Evolutionary conservation across 768 basidiomycete species (phyloP).

Genomic region (Tulasnella sp.): DNA sequence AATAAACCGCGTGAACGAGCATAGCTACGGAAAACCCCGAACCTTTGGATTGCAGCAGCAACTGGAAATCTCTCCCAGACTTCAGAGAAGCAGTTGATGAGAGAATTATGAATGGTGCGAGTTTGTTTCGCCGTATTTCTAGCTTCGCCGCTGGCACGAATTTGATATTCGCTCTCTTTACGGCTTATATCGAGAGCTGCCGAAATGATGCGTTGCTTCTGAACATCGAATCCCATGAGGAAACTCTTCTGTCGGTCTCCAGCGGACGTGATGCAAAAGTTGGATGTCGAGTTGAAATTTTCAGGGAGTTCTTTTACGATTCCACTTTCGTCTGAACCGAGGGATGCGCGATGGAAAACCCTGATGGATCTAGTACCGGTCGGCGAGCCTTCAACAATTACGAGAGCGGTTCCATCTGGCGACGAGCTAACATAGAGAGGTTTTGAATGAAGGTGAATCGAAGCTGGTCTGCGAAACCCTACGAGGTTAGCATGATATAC

Average conservation of each 20-base stretch:
- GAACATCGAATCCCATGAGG: conserved; percentile 36
- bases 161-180: conserved; percentile 49
- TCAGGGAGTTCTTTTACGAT: conserved; percentile 34
- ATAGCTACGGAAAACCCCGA: too few species aligned
- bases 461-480: conserved; percentile 39
- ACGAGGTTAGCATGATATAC: neutral
- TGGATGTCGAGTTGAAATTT: conserved; percentile 16
- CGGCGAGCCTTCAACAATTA: conserved; percentile 29
- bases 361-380: conserved; percentile 26
- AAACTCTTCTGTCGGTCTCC: conserved; percentile 38
- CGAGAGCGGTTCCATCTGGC: conserved; percentile 49
- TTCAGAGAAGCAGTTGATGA: conserved; percentile 48
- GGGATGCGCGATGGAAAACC: conserved; percentile 50
- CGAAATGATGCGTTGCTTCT: conserved; percentile 34
- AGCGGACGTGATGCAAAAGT: conserved; percentile 40
- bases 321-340: conserved; percentile 44
- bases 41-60: conserved; percentile 43
- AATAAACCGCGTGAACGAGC: conserved; percentile 37
- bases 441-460: conserved; percentile 33
- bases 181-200: conserved; percentile 46
- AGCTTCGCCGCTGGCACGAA: conserved; percentile 37
- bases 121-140: neutral
- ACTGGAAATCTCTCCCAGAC: conserved; percentile 59
- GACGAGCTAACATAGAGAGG: conserved; percentile 40
- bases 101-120: conserved; percentile 37